These are phyloP conservation scores for Ophiostoma ips DNA, from an alignment of 2,329 filamentous ascomycete genomes.

Conservation along the genomic window DNA sequence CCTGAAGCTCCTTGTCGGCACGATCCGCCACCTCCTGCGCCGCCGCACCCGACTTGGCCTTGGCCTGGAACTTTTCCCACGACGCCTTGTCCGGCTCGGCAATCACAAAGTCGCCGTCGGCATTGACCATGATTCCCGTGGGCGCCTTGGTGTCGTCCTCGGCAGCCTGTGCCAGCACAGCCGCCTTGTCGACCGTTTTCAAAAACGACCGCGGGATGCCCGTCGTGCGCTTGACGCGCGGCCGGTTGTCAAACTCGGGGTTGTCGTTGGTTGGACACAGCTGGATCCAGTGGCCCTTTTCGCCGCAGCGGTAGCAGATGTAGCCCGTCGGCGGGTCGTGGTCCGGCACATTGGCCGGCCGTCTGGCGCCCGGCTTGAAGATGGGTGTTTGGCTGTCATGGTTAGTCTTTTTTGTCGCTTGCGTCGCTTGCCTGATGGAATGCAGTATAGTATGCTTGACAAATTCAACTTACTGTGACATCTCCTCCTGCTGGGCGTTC, in stretches of 20 bases:
- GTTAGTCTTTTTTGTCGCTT: no score
- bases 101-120: constrained; percentile 93
- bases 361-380: constrained; percentile 48
- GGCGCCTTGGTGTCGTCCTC: constrained; percentile 69
- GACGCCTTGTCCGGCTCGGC: constrained; percentile 88
- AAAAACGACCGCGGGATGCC: constrained; percentile 93
- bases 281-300: constrained; percentile 99
- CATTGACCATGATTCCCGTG: constrained; percentile 91
- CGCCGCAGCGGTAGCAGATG: constrained; percentile 88
- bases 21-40: constrained; percentile 64
- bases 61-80: constrained; percentile 95
- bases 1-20: constrained; percentile 75
- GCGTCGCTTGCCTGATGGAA: no score
- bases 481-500: constrained; percentile 83
- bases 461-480: constrained; percentile 65
- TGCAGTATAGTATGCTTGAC: no score
- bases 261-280: constrained; percentile 97
- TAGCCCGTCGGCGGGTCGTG: constrained; percentile 90
- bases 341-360: constrained; percentile 65
- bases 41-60: constrained; percentile 73
- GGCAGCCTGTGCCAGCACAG: constrained; percentile 56
- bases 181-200: constrained; percentile 87
- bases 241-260: constrained; percentile 84
- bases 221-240: constrained; percentile 88
- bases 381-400: constrained; percentile 45